Conservation (phyloP, 768 basidiomycete genomes). For the Termitomyces titanicus region DNA sequence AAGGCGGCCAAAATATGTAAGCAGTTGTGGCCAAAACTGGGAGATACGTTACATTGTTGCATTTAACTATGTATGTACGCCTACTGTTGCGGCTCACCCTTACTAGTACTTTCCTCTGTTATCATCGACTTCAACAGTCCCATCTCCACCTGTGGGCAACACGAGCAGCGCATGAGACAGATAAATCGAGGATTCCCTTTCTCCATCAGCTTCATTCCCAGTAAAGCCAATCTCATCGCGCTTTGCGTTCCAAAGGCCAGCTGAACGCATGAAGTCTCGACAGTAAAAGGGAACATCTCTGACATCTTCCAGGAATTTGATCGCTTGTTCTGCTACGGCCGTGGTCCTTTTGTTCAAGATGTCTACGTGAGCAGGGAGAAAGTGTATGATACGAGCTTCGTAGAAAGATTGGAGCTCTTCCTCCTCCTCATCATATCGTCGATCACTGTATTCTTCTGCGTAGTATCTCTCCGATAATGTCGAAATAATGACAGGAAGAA, state of each 20-base stretch:
- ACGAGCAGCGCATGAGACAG: background rate
- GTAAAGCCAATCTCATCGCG: background rate
- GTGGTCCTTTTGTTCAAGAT: background rate
- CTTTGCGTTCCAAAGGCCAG: background rate
- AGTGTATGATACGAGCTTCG: background rate
- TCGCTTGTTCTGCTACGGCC: background rate
- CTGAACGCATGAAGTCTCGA: background rate
- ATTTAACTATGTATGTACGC: too few species aligned
- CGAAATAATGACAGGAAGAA: conserved; percentile 4
- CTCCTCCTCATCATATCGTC: too few species aligned
- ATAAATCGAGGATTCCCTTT: too few species aligned
- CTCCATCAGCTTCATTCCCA: background rate
- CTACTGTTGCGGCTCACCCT: too few species aligned
- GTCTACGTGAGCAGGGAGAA: background rate
- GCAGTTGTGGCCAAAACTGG: too few species aligned
- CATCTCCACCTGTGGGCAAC: background rate
- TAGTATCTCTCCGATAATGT: background rate
- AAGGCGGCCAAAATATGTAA: too few species aligned
- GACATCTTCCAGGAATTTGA: background rate
- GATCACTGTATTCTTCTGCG: background rate
- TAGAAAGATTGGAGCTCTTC: background rate
- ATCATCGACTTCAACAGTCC: too few species aligned
- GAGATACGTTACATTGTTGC: too few species aligned
- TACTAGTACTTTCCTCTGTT: too few species aligned
- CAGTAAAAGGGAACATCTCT: background rate